phyloP scores from a whole-genome alignment of 2,329 filamentous ascomycete species.

The Claviceps capensis region DNA sequence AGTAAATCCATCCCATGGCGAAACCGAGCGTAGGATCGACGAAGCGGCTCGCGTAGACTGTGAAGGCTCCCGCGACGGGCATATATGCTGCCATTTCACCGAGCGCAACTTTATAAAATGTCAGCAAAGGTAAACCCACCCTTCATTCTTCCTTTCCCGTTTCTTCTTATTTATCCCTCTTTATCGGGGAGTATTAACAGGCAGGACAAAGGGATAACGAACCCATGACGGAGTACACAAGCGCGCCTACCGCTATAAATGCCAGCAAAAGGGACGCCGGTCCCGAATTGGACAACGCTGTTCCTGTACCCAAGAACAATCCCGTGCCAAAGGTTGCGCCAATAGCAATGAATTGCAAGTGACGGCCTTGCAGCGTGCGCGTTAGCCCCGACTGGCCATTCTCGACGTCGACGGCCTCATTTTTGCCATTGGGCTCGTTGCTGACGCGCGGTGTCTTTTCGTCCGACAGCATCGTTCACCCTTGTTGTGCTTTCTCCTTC shows the following conservation, averaged over 20 bases:
- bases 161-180: not conserved
- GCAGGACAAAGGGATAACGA: not conserved
- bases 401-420: constrained; percentile 16
- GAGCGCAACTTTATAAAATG: constrained; percentile 22
- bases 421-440: constrained; percentile 1
- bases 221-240: constrained; percentile 64
- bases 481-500: not conserved
- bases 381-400: constrained; percentile 21
- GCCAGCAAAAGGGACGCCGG: constrained; percentile 54
- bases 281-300: constrained; percentile 47
- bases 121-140: not conserved
- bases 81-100: constrained; percentile 68
- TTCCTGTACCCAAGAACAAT: constrained; percentile 55
- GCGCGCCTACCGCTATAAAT: constrained; percentile 54
- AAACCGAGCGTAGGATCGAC: constrained; percentile 61
- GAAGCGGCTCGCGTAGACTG: constrained; percentile 62
- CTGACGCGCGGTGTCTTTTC: constrained; percentile 4
- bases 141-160: not conserved
- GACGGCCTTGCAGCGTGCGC: constrained; percentile 23
- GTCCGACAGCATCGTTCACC: constrained; percentile 1
- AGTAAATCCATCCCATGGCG: constrained; percentile 73
- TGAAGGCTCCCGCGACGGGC: constrained; percentile 64
- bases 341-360: constrained; percentile 37
- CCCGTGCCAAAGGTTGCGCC: constrained; percentile 59
- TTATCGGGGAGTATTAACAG: no score